These are phyloP conservation scores for Alectoria sarmentosa DNA, from an alignment of 495 filamentous ascomycete species.

Conservation along the genomic window DNA sequence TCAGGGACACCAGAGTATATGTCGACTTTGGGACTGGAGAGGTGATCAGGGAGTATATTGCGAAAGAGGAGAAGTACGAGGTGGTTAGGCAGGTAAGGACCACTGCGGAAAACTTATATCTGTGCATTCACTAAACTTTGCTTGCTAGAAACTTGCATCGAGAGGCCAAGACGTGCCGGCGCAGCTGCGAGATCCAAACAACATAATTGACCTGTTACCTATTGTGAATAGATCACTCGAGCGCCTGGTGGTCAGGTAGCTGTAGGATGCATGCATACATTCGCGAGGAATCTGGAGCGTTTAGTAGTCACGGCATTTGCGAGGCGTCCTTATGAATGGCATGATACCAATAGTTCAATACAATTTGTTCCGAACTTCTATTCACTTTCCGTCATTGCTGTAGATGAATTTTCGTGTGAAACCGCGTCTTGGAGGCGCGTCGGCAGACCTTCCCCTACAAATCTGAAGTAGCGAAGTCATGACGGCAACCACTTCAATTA, in stretches of 20 bases:
- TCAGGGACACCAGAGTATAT: slow-evolving; percentile 87
- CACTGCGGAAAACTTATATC: background rate
- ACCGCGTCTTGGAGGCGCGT: background rate
- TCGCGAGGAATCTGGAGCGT: background rate
- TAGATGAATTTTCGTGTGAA: background rate
- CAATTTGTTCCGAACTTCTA: background rate
- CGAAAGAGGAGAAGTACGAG: slow-evolving; percentile 71
- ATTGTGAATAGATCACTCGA: slow-evolving; percentile 54
- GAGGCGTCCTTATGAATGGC: background rate
- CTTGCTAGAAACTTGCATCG: slow-evolving; percentile 55
- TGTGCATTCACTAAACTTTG: background rate
- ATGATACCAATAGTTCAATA: background rate
- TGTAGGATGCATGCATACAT: background rate
- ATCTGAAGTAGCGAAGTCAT: slow-evolving; percentile 10
- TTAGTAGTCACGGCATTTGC: slow-evolving; percentile 5
- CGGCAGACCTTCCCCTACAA: slow-evolving; percentile 13
- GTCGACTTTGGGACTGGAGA: slow-evolving; percentile 78
- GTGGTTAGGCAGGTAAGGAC: slow-evolving; percentile 61
- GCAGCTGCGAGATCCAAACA: slow-evolving; percentile 76
- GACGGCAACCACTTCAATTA: slow-evolving; percentile 11
- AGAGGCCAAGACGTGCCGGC: slow-evolving; percentile 69
- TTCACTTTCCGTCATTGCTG: background rate
- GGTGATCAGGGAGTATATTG: slow-evolving; percentile 83
- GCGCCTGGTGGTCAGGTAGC: slow-evolving; percentile 28
- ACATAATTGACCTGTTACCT: slow-evolving; percentile 64